A percentile compares a stretch with the other conserved stretches of the same genome.
These are phyloP conservation scores for Fusarium domesticum DNA, from an alignment of 2,329 filamentous ascomycete species.

Conservation along the genomic window DNA sequence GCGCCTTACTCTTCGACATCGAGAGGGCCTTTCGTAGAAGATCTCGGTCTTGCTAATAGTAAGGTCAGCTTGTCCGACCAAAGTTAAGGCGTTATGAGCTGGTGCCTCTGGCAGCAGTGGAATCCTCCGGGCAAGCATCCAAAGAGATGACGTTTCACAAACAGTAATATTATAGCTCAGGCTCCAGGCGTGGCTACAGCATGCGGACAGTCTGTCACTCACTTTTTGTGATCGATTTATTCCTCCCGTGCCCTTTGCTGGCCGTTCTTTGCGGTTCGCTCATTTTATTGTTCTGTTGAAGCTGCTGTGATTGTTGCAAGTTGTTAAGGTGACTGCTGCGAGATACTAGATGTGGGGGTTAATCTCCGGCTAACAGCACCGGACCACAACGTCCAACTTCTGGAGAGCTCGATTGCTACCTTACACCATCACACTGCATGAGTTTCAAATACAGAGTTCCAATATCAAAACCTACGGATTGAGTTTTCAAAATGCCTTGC, in stretches of 20 bases:
- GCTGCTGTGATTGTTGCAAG: conserved; percentile 9
- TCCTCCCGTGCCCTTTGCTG: conserved; percentile 35
- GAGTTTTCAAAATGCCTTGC: no score
- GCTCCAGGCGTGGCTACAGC: no score
- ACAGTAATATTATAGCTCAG: no score
- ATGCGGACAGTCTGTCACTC: conserved; percentile 9
- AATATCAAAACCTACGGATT: no score
- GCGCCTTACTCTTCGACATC: conserved; percentile 68
- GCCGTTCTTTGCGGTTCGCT: conserved; percentile 30
- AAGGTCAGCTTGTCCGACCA: conserved; percentile 14
- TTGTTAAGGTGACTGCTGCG: conserved; percentile 8
- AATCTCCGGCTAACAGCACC: conserved; percentile 6
- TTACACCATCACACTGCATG: no score
- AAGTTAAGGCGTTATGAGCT: conserved; percentile 3
- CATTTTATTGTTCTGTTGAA: conserved; percentile 20
- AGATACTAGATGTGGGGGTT: conserved; percentile 17
- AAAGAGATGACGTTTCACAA: neutral
- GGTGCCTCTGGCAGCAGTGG: conserved; percentile 1
- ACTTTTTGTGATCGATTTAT: conserved; percentile 40
- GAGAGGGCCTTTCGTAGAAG: conserved; percentile 74
- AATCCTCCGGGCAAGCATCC: no score
- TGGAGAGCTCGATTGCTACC: neutral
- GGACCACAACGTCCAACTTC: neutral
- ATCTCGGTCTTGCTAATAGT: conserved; percentile 57
- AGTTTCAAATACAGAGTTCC: no score